Base-by-base conservation (phyloP, 495 filamentous ascomycete genomes). In the Parathielavia appendiculata region DNA sequence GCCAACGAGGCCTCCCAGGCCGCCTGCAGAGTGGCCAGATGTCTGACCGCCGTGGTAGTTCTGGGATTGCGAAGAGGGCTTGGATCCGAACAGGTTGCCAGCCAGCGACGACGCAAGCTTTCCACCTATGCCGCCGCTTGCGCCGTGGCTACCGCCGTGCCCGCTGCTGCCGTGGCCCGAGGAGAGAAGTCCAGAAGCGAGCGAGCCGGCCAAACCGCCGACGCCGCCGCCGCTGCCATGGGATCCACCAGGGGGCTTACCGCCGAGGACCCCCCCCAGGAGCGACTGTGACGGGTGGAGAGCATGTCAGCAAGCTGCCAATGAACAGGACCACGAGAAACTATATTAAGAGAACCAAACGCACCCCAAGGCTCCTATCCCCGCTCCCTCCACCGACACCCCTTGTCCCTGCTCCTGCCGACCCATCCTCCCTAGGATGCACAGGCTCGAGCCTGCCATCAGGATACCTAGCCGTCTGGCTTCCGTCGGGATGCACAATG, bases 401-500 rank as follows among this genome's bases (percentile, higher is more conserved):
- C 46, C 75, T 67, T 11, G 63, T 73, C 12, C 71, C 57, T 11
- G 26, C 26, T 2, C 20, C 39, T 3, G 48, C 12, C 19, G 40
- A 32, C 2, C 54, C 59, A 23, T 71, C 69, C 41, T 70, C 70
- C 5, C 73, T 48, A 0, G 71, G 70, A 38, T 73, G 41, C 23
- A 79, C 64, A 11, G 78, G 79, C 64, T 81, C 78, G 64, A 80
- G 67, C 22, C 69, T 67, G 23, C 80, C 80, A 60, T 81, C 78
- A 14, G 78, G 66, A 56, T 78, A 69, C 50, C 75, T 71, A 26
- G 76, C 67, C 22, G 75, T 81, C 62, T 77, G 76, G 49, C 68
- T 75, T 23, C 80, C 80, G 64, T 82, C 80, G 12, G 75, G 72
- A 58, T 81, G 77, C 23, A 73, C 76, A 59, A 81, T 79, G 57